Evolutionary conservation across 768 basidiomycete species (phyloP).

Genomic region (Suillus subalutaceus): DNA sequence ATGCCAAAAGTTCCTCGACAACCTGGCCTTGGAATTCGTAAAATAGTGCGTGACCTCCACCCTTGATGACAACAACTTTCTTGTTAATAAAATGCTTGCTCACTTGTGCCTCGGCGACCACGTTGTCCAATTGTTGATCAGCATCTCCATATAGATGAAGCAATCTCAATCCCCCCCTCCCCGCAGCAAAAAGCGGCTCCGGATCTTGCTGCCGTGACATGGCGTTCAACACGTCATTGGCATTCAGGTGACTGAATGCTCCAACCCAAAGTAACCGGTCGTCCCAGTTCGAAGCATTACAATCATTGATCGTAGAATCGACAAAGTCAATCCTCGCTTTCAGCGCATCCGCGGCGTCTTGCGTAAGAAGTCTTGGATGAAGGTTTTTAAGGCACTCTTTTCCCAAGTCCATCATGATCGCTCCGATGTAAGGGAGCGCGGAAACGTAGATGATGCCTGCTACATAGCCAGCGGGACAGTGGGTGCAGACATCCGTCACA

Average conservation of each 20-base stretch:
- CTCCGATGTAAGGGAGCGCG: not conserved
- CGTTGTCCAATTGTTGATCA: not conserved
- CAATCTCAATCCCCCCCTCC: not conserved
- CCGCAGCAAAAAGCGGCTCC: not conserved
- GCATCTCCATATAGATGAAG: not conserved
- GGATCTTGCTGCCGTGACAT: not conserved
- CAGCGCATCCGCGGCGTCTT: not conserved
- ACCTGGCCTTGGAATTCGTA: constrained; percentile 1
- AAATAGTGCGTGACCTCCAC: not conserved
- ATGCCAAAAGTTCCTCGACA: not conserved
- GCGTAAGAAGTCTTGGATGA: not conserved
- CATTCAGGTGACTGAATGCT: not conserved
- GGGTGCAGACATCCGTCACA: not conserved
- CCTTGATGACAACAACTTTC: constrained; percentile 1
- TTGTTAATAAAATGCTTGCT: not conserved
- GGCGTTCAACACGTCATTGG: not conserved
- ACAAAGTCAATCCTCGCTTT: not conserved
- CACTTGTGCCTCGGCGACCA: not conserved
- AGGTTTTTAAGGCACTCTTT: not conserved
- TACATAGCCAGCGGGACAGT: not conserved
- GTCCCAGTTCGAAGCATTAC: not conserved
- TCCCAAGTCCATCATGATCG: not conserved
- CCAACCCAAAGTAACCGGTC: not conserved
- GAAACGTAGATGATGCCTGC: not conserved
- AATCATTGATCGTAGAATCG: not conserved